Conservation (phyloP, 2,329 filamentous ascomycete genomes). For the Bipolaris sorokiniana region DNA sequence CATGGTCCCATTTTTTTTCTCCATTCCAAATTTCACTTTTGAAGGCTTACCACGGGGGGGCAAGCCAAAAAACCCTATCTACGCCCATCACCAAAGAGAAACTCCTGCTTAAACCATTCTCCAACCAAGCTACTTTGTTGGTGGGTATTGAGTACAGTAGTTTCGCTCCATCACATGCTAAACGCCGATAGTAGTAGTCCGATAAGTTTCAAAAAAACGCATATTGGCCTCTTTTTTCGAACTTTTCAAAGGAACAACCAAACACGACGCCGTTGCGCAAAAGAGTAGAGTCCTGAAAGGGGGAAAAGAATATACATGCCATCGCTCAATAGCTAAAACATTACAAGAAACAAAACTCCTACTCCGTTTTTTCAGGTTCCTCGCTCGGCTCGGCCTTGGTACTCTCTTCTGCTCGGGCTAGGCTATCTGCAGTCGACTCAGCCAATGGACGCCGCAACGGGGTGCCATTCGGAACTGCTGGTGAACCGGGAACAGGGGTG, state of each 20-base stretch:
- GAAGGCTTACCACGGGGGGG: not conserved
- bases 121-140: not conserved
- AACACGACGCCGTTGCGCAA: not conserved
- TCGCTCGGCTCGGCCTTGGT: conserved; percentile 13
- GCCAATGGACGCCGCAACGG: conserved; percentile 26
- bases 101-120: not conserved
- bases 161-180: not conserved
- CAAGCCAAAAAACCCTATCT: not conserved
- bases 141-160: not conserved
- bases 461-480: conserved; percentile 37
- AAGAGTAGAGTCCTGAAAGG: not conserved
- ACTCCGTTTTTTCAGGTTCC: conserved; percentile 12
- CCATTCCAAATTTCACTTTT: not conserved
- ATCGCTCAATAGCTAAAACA: not conserved
- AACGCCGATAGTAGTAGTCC: not conserved
- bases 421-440: conserved; percentile 23
- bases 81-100: not conserved
- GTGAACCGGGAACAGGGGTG: conserved; percentile 45
- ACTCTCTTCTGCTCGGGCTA: conserved; percentile 15
- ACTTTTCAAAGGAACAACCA: not conserved
- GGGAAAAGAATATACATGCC: not conserved
- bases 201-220: not conserved
- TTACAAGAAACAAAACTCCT: not conserved
- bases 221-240: not conserved
- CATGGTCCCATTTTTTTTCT: not conserved